Evolutionary conservation across 352 stramenopile species (phyloP), one percentile per base, ranked within the genome.

Genomic region (Phytophthora pluvialis): DNA sequence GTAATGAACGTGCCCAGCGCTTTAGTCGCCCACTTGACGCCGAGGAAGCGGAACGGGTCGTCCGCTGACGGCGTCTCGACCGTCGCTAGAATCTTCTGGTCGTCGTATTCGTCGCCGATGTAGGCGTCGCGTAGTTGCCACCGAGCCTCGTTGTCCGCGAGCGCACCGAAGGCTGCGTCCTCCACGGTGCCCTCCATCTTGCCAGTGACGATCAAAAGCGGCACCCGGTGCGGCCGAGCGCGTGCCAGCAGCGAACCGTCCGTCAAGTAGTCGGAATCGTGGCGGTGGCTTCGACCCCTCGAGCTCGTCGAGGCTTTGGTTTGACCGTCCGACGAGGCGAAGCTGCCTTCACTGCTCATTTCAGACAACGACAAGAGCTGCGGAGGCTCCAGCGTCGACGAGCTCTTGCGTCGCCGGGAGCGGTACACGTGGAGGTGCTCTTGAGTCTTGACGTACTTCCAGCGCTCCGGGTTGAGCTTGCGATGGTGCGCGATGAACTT

Each of bases 41-140:
- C 72, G 0, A 80, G 50, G 50, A 80, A 83, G 9, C 72, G 70
- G 58, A 75, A 83, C 56, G 75, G 75, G 32, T 80, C 72, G 3
- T 75, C 56, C 16, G 50, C 32, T 0, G 47, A 67, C 39, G 72
- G 75, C 38, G 39, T 39, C 15, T 70, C 21, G 29, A 83, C 45
- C 16, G 62, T 80, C 28, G 73, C 70, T 6, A 83, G 48, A 9
- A 81, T 61, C 39, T 73, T 70, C 38, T 63, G 58, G 46, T 80
- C 64, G 51, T 71, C 54, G 53, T 74, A 80, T 32, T 70, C 38
- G 36, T 80, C 68, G 0, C 69, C 64, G 8, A 80, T 62, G 52
- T 80, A 77, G 57, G 71, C 64, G 61, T 75, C 68, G 16, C 68
- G 65, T 12, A 81, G 54, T 26, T 59, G 42, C 75, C 67, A 77